Evolutionary conservation across 179 eudicot species (phyloP).

Genomic region (Carnegiea gigantea): DNA sequence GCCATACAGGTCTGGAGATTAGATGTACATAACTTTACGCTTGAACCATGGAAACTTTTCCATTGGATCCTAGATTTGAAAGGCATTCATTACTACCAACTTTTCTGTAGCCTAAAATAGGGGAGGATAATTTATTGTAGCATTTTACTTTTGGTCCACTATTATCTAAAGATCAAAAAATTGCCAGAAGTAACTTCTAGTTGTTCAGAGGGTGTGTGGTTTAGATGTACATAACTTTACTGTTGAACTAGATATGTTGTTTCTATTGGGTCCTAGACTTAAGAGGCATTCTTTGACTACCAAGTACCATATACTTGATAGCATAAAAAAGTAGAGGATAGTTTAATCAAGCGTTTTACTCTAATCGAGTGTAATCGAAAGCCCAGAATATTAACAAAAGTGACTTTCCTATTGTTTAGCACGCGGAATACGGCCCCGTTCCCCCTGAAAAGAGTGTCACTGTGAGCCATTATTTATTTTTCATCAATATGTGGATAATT

Average conservation of each 20-base stretch:
- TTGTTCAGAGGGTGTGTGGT: background rate
- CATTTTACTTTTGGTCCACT: no score
- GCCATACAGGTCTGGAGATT: no score
- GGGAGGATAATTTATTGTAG: no score
- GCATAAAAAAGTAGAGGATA: background rate
- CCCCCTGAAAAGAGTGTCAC: background rate
- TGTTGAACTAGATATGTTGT: background rate
- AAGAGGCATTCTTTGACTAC: background rate
- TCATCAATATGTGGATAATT: background rate
- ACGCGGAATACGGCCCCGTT: background rate
- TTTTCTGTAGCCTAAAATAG: no score
- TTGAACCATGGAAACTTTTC: no score
- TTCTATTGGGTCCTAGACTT: background rate
- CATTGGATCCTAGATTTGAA: no score
- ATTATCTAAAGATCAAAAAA: no score
- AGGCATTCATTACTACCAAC: no score
- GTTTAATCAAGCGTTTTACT: background rate
- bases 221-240: background rate
- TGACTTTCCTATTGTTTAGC: background rate
- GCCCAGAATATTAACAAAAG: background rate
- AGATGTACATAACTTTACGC: no score
- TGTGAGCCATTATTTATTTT: background rate
- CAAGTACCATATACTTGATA: background rate
- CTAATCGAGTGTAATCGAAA: background rate
- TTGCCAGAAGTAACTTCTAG: no score